Evolutionary conservation across 2,329 filamentous ascomycete genomes (phyloP).

Genomic region (Neopestalotiopsis sp.): DNA sequence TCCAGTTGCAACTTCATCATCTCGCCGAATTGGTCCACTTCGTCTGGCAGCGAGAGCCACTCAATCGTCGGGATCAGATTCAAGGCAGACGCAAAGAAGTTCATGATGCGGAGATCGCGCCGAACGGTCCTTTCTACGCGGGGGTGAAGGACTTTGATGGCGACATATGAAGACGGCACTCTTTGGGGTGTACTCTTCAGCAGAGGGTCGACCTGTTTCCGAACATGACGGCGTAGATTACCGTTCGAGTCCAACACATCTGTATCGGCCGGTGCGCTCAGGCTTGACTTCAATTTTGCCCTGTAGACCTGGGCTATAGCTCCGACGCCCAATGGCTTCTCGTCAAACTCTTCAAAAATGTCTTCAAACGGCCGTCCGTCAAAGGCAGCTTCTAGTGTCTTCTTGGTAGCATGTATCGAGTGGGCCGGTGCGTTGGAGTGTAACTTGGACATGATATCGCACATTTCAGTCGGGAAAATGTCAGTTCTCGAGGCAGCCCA

Average conservation of each 20-base stretch:
- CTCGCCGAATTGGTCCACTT: slow-evolving; percentile 91
- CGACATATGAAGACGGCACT: slow-evolving; percentile 90
- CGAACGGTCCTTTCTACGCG: slow-evolving; percentile 87
- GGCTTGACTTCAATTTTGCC: slow-evolving; percentile 82
- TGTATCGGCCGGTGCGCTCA: slow-evolving; percentile 69
- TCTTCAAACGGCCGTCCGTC: slow-evolving; percentile 80
- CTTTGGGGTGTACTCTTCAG: slow-evolving; percentile 85
- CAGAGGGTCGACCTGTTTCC: slow-evolving; percentile 82
- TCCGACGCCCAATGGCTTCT: slow-evolving; percentile 87
- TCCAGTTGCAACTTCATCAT: slow-evolving; percentile 99
- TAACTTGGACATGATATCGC: slow-evolving; percentile 88
- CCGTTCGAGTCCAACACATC: slow-evolving; percentile 57
- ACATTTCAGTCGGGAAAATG: slow-evolving; percentile 94
- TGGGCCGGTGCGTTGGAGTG: slow-evolving; percentile 96
- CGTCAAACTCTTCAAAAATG: slow-evolving; percentile 95
- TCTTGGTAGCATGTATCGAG: slow-evolving; percentile 78
- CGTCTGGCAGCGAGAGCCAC: slow-evolving; percentile 95
- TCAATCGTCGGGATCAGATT: slow-evolving; percentile 93
- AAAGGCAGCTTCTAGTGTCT: slow-evolving; percentile 82
- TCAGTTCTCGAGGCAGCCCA: slow-evolving; percentile 97
- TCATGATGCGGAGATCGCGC: slow-evolving; percentile 94
- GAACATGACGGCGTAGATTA: slow-evolving; percentile 72
- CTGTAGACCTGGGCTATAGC: slow-evolving; percentile 98
- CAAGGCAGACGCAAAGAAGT: slow-evolving; percentile 82
- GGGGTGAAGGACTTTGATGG: slow-evolving; percentile 94